A percentile compares a stretch with the other conserved stretches of the same genome.
Evolutionary conservation across 2,329 filamentous ascomycete genomes (phyloP).

Genomic region (Colletotrichum sp.): DNA sequence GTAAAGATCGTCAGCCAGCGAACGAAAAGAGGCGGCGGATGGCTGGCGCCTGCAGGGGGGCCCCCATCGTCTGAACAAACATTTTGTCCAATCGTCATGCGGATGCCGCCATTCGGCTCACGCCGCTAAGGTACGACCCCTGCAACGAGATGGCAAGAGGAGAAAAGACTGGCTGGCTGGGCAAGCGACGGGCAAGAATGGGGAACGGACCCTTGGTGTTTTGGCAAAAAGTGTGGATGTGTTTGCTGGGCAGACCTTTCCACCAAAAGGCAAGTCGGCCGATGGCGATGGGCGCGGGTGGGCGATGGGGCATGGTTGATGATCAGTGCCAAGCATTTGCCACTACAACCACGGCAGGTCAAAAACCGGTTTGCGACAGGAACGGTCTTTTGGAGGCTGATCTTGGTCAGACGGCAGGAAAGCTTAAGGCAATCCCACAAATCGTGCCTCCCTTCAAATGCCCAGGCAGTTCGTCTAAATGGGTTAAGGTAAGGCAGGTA

Average conservation of each 20-base stretch:
- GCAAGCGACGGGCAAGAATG: background rate
- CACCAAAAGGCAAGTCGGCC: background rate
- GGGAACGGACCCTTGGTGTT: background rate
- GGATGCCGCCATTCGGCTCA: background rate
- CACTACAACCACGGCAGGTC: slow-evolving; percentile 7
- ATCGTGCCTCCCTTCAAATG: background rate
- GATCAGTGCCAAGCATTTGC: slow-evolving; percentile 20
- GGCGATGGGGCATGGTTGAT: background rate
- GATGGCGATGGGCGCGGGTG: background rate
- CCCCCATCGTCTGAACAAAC: background rate
- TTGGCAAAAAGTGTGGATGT: background rate
- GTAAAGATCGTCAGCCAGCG: slow-evolving; percentile 18
- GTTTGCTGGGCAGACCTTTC: background rate
- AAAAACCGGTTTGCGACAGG: slow-evolving; percentile 23
- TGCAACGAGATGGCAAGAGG: background rate
- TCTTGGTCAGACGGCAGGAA: slow-evolving; percentile 16
- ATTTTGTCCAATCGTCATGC: background rate
- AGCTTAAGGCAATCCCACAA: slow-evolving; percentile 6
- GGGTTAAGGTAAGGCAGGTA: background rate
- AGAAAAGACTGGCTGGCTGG: background rate
- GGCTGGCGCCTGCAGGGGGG: slow-evolving; percentile 19
- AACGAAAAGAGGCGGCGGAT: slow-evolving; percentile 6
- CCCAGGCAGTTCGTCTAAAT: background rate
- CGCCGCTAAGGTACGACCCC: background rate
- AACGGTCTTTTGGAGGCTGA: slow-evolving; percentile 12